These are phyloP conservation scores for Arthrobotrys pseudoclavata DNA, from an alignment of 2,329 filamentous ascomycete species.

Conservation along the genomic window DNA sequence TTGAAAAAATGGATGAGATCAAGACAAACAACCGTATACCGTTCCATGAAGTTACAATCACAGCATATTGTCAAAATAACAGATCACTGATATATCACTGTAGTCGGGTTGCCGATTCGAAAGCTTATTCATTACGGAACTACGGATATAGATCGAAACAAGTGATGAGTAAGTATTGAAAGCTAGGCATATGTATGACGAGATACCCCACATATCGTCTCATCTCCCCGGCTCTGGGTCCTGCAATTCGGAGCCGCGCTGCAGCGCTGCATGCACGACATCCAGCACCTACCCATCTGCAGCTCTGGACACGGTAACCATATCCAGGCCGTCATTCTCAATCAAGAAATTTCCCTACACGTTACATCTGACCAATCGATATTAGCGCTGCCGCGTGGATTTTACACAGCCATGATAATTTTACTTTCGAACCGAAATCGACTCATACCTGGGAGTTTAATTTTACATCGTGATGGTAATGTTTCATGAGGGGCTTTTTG, in stretches of 20 bases:
- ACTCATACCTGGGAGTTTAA: slow-evolving; percentile 7
- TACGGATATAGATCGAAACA: too few relatives aligned
- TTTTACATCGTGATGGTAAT: slow-evolving; percentile 10
- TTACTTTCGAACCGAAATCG: neutral
- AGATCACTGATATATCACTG: neutral
- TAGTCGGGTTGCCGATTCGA: too few relatives aligned
- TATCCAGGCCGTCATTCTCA: neutral
- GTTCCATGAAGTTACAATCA: neutral
- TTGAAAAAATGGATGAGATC: neutral
- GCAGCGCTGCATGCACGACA: slow-evolving; percentile 6
- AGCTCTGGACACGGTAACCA: slow-evolving; percentile 26
- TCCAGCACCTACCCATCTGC: neutral
- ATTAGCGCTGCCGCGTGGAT: slow-evolving; percentile 20
- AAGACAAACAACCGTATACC: neutral
- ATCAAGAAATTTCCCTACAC: neutral
- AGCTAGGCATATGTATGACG: neutral
- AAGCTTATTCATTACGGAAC: too few relatives aligned
- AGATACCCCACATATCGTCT: slow-evolving; percentile 7
- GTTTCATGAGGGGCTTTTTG: neutral
- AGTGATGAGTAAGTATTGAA: neutral
- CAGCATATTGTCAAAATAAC: neutral
- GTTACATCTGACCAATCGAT: slow-evolving; percentile 5
- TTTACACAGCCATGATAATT: slow-evolving; percentile 26
- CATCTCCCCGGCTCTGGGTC: neutral
- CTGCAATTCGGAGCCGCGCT: slow-evolving; percentile 9